Conservation (phyloP, 345 rosid species). For the Camelina sativa region DNA sequence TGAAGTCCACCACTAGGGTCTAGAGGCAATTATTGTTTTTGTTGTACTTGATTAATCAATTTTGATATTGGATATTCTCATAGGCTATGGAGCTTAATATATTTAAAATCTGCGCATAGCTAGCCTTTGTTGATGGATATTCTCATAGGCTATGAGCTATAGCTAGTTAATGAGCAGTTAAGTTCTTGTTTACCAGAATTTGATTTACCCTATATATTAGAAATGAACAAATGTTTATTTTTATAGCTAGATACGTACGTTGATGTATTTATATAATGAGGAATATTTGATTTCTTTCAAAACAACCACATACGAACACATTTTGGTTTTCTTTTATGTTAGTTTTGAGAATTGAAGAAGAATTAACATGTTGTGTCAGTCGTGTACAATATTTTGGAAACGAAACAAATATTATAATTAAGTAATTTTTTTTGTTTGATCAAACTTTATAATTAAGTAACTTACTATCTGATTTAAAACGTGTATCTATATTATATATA, state of each 20-base stretch:
- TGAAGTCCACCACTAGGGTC: conserved; percentile 20
- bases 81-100: not conserved
- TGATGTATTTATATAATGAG: not conserved
- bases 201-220: not conserved
- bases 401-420: too few species aligned
- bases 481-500: too few species aligned
- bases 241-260: not conserved
- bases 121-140: conserved; percentile 16
- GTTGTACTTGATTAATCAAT: conserved; percentile 8
- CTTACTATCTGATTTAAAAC: too few species aligned
- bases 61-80: not conserved
- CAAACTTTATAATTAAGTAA: too few species aligned
- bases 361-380: too few species aligned
- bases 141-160: not conserved
- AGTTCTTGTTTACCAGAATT: not conserved
- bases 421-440: too few species aligned
- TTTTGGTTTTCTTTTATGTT: not conserved
- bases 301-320: not conserved
- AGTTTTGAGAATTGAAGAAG: not conserved
- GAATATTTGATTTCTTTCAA: not conserved
- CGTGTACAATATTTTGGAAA: too few species aligned
- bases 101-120: not conserved
- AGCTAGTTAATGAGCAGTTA: not conserved
- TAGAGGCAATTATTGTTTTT: conserved; percentile 2
- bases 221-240: not conserved